These are phyloP conservation scores for Allantophomopsis lycopodina DNA, from an alignment of 2,329 filamentous ascomycete species.

Conservation along the genomic window DNA sequence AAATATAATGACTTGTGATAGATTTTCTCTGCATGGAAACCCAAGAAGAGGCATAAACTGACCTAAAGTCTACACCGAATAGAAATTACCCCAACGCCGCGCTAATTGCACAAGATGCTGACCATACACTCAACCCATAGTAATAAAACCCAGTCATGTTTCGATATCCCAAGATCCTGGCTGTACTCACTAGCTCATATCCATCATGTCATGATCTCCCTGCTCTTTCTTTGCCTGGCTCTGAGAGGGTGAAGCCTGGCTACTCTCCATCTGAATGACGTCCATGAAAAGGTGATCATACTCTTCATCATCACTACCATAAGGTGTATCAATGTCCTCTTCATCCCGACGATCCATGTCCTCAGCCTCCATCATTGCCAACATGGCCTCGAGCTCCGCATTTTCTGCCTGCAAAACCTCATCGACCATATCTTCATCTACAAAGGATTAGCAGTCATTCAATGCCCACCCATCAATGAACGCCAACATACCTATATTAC, in stretches of 20 bases:
- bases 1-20: too few relatives aligned
- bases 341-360: constrained; percentile 2
- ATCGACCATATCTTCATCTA: constrained; percentile 31
- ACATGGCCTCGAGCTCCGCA: constrained; percentile 40
- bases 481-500: not conserved
- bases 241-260: constrained; percentile 8
- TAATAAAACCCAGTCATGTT: too few relatives aligned
- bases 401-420: constrained; percentile 35
- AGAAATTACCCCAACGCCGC: constrained; percentile 8
- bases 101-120: constrained; percentile 6
- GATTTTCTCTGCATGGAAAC: too few relatives aligned
- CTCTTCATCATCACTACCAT: constrained; percentile 37
- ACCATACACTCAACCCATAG: constrained; percentile 1
- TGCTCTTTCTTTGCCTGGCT: constrained; percentile 10
- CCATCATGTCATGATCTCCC: constrained; percentile 16
- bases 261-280: constrained; percentile 33
- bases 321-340: constrained; percentile 5
- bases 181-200: constrained; percentile 6
- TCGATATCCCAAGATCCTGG: too few relatives aligned
- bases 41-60: too few relatives aligned
- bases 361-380: constrained; percentile 30
- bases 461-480: not conserved
- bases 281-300: constrained; percentile 56
- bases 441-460: not conserved
- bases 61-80: too few relatives aligned